These are phyloP conservation scores for Cordyceps farinosa DNA, from an alignment of 2,329 filamentous ascomycete genomes.

Conservation along the genomic window DNA sequence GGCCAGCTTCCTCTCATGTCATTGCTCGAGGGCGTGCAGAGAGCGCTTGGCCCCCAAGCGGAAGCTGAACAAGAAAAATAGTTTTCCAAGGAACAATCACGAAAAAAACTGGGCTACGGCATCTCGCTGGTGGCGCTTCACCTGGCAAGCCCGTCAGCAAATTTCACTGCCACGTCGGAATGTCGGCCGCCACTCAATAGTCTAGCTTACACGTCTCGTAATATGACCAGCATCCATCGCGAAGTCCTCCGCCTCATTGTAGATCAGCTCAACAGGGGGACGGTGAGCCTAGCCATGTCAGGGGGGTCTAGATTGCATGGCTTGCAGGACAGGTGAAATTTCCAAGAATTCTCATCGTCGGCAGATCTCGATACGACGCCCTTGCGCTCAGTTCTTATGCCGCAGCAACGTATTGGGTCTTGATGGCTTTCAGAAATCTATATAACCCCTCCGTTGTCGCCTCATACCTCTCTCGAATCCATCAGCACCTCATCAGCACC, in stretches of 20 bases:
- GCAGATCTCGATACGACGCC: neutral
- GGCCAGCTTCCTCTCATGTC: neutral
- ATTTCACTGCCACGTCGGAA: neutral
- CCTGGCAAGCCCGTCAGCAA: neutral
- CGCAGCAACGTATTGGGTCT: neutral
- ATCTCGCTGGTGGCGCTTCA: neutral
- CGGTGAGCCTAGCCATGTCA: neutral
- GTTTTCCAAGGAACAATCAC: neutral
- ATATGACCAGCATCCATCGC: neutral
- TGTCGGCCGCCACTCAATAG: neutral
- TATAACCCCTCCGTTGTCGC: neutral
- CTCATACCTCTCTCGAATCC: neutral
- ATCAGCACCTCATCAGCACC: neutral
- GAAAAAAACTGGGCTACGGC: neutral
- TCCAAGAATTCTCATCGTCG: neutral
- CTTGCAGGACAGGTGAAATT: neutral
- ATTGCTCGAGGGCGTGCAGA: too few species aligned
- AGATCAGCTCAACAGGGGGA: neutral
- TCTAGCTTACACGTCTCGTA: neutral
- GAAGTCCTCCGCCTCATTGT: neutral
- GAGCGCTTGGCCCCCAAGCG: too few species aligned
- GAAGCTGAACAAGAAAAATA: too few species aligned
- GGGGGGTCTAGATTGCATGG: neutral
- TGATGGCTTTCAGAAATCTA: neutral
- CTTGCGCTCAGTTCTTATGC: neutral